Conservation (phyloP, 2,329 filamentous ascomycete genomes). For the Juglanconis juglandina region DNA sequence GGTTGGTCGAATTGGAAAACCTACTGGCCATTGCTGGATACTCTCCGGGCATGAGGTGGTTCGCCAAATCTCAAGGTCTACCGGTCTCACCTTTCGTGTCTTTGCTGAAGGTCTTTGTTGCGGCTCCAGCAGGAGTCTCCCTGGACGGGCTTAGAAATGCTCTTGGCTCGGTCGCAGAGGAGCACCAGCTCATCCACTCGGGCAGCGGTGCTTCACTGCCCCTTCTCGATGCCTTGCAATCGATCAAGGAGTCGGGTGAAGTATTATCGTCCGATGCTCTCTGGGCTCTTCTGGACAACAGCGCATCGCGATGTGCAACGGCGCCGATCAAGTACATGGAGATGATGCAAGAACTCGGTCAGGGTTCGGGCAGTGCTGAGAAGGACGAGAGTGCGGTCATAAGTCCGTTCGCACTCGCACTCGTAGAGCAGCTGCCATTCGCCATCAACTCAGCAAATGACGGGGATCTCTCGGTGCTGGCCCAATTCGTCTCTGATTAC, state of each 20-base stretch:
- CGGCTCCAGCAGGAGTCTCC: conserved; percentile 45
- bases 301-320: conserved; percentile 68
- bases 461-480: conserved; percentile 43
- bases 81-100: conserved; percentile 68
- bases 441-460: conserved; percentile 49
- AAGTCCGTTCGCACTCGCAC: conserved; percentile 65
- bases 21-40: conserved; percentile 75
- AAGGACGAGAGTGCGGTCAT: conserved; percentile 34
- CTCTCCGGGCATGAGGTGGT: conserved; percentile 88
- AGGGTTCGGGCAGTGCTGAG: conserved; percentile 31
- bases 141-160: conserved; percentile 52
- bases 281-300: conserved; percentile 78
- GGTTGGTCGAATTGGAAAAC: conserved; percentile 74
- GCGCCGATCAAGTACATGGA: conserved; percentile 84
- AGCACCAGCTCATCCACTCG: conserved; percentile 59
- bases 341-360: conserved; percentile 52
- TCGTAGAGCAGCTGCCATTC: conserved; percentile 78
- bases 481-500: conserved; percentile 56
- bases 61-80: conserved; percentile 67
- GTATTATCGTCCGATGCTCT: conserved; percentile 30
- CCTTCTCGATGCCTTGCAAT: conserved; percentile 38
- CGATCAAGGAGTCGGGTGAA: conserved; percentile 26
- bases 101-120: conserved; percentile 57
- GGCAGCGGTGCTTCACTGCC: conserved; percentile 38
- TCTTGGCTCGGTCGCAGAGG: conserved; percentile 57